Evolutionary conservation across 2,329 filamentous ascomycete species (phyloP).

Genomic region (Geosmithia putterillii): DNA sequence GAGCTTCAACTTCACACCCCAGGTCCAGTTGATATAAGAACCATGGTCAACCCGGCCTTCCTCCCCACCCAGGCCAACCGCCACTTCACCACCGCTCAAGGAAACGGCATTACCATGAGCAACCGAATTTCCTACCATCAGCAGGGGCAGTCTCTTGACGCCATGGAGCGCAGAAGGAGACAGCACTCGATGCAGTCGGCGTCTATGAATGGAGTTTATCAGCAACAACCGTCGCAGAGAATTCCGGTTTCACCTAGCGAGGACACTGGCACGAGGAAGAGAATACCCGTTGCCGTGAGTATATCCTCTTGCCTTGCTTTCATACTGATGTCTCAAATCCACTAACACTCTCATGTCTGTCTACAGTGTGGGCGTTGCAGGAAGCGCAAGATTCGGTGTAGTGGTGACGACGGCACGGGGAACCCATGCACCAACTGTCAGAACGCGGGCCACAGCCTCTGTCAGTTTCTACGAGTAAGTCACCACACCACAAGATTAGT

Average conservation of each 20-base stretch:
- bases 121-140: no score
- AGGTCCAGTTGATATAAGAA: background rate
- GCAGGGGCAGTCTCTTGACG: background rate
- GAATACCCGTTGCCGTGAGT: slow-evolving; percentile 47
- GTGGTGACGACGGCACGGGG: slow-evolving; percentile 69
- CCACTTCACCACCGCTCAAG: background rate
- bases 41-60: background rate
- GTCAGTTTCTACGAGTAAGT: slow-evolving; percentile 69
- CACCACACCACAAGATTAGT: no score
- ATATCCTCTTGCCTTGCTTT: background rate
- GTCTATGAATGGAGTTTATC: background rate
- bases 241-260: background rate
- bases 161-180: background rate
- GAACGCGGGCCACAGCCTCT: slow-evolving; percentile 56
- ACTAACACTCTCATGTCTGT: background rate
- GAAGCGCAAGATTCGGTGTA: slow-evolving; percentile 91
- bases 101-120: background rate
- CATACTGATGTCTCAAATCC: background rate
- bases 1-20: background rate
- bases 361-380: slow-evolving; percentile 75
- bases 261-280: slow-evolving; percentile 26
- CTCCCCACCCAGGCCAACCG: background rate
- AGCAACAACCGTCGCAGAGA: background rate
- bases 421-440: slow-evolving; percentile 74
- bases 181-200: background rate